Evolutionary conservation across 2,329 filamentous ascomycete genomes (phyloP).

Genomic region (Ascochyta viciae-villosae): DNA sequence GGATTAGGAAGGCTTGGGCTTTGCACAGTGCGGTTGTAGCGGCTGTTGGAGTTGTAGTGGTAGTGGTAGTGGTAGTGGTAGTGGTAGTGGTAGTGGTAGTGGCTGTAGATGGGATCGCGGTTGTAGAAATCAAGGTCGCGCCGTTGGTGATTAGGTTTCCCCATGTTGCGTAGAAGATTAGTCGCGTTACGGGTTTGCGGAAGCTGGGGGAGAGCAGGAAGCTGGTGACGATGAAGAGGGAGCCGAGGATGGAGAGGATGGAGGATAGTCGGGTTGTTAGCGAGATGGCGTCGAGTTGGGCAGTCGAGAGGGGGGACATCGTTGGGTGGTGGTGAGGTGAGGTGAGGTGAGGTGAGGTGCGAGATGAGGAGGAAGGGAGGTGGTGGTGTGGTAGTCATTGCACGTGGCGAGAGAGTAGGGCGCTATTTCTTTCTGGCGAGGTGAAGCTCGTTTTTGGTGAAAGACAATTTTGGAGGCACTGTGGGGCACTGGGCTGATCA

Average conservation of each 20-base stretch:
- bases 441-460: too few species aligned
- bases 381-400: not conserved
- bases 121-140: slow-evolving; percentile 74
- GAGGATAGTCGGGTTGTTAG: slow-evolving; percentile 73
- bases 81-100: too few species aligned
- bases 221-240: slow-evolving; percentile 73
- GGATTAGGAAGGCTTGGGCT: slow-evolving; percentile 79
- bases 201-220: slow-evolving; percentile 74
- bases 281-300: slow-evolving; percentile 56
- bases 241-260: slow-evolving; percentile 73
- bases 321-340: not conserved
- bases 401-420: not conserved
- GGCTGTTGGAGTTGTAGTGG: too few species aligned
- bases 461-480: not conserved
- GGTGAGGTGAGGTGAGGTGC: too few species aligned
- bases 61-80: too few species aligned
- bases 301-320: not conserved
- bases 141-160: slow-evolving; percentile 82
- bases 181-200: slow-evolving; percentile 84
- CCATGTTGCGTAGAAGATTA: slow-evolving; percentile 83
- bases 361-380: too few species aligned
- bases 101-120: slow-evolving; percentile 55
- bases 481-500: not conserved
- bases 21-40: slow-evolving; percentile 65
- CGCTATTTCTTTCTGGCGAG: too few species aligned